phyloP scores from a whole-genome alignment of 352 stramenopile species.

The Phytopythium chamaehyphon region DNA sequence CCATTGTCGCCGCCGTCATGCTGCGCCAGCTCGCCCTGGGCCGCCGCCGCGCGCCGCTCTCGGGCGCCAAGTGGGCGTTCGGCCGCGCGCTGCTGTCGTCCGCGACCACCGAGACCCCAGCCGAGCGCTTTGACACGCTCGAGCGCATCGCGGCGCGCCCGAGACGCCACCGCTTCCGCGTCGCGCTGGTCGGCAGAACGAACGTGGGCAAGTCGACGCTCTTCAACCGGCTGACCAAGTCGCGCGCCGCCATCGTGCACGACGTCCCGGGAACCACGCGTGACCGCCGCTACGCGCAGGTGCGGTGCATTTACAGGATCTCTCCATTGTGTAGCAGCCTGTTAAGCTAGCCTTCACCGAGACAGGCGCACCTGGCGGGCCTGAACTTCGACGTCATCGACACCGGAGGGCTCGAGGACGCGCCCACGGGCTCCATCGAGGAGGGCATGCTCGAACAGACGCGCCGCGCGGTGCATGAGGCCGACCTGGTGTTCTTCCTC shows the following conservation, averaged over 20 bases:
- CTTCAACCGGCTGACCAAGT: conserved; percentile 82
- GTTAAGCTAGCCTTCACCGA: no score
- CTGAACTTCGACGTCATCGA: conserved; percentile 83
- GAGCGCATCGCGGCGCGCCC: conserved; percentile 29
- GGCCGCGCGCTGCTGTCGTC: conserved; percentile 16
- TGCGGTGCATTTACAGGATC: no score
- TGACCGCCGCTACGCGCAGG: conserved; percentile 63
- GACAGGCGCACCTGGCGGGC: conserved; percentile 44
- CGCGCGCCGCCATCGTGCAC: conserved; percentile 74
- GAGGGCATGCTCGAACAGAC: conserved; percentile 81
- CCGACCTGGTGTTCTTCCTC: conserved; percentile 77
- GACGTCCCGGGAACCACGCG: conserved; percentile 78
- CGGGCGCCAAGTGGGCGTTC: conserved; percentile 7
- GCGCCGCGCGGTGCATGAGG: conserved; percentile 65
- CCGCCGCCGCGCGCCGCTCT: conserved; percentile 18
- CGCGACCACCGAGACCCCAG: neutral
- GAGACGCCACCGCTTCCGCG: conserved; percentile 51
- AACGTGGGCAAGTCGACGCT: conserved; percentile 87
- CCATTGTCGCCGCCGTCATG: conserved; percentile 3
- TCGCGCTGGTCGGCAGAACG: conserved; percentile 78
- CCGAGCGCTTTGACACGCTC: conserved; percentile 24
- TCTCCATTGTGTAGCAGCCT: neutral
- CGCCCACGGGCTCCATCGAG: conserved; percentile 57
- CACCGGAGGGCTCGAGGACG: conserved; percentile 74
- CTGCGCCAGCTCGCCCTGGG: conserved; percentile 20